A percentile compares a stretch with the other conserved stretches of the same genome.
Conservation (phyloP, 768 basidiomycete species). For the Amanita pallidorosea region DNA sequence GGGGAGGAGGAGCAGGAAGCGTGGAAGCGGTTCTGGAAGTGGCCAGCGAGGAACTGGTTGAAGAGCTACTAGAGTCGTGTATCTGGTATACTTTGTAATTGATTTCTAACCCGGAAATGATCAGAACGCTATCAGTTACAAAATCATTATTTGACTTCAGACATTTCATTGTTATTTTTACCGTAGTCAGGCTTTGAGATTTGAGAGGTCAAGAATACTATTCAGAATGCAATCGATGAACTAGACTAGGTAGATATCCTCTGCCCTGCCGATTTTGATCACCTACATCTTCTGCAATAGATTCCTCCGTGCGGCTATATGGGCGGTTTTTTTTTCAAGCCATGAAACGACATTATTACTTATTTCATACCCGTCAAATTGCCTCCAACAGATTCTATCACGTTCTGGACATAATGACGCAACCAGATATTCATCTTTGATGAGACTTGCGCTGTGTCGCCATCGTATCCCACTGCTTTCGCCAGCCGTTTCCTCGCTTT, state of each 20-base stretch:
- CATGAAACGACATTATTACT: no score
- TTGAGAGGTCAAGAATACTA: no score
- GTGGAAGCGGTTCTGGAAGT: not conserved
- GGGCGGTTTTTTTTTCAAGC: not conserved
- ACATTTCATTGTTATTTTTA: no score
- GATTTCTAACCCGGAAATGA: no score
- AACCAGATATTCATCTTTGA: not conserved
- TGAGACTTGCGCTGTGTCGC: not conserved
- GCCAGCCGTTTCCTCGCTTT: not conserved
- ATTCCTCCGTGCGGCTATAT: not conserved
- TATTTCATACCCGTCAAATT: not conserved
- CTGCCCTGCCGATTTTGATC: no score
- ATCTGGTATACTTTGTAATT: not conserved
- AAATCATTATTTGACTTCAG: no score
- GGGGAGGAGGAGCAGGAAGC: not conserved
- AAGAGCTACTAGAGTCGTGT: not conserved
- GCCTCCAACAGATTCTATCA: not conserved
- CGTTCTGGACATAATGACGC: not conserved
- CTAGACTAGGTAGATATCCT: no score
- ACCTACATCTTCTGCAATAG: not conserved
- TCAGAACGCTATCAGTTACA: no score
- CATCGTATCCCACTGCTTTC: not conserved
- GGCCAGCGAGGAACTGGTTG: not conserved
- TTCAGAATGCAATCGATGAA: no score
- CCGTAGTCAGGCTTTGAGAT: no score